Conservation (phyloP, 169 alveolate genomes). For the Eimeria maxima region DNA sequence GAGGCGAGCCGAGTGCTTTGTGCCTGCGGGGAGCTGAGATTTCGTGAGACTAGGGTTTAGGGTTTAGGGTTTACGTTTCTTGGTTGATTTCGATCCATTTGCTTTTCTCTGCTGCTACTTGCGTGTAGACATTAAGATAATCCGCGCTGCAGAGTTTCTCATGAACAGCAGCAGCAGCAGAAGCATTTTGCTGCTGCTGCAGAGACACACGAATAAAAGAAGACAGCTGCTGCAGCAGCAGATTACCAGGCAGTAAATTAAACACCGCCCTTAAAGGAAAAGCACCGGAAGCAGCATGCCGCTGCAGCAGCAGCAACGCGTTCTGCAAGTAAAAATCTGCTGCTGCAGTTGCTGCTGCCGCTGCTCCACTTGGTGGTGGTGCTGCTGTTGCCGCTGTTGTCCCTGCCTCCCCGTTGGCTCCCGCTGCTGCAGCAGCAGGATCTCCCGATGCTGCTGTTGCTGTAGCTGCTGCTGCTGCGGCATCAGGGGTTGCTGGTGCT, state of each 20-base stretch:
- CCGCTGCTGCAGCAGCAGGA: background rate
- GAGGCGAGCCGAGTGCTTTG: background rate
- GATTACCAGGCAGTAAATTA: background rate
- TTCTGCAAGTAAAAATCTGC: slow-evolving; percentile 31
- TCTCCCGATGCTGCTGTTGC: background rate
- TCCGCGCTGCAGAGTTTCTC: slow-evolving; percentile 40
- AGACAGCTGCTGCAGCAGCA: slow-evolving; percentile 23
- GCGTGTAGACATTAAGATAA: background rate
- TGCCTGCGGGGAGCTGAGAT: background rate
- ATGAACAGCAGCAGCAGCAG: slow-evolving; percentile 48
- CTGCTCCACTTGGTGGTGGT: background rate
- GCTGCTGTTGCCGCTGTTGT: background rate
- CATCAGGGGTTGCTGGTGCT: background rate
- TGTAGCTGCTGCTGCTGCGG: background rate
- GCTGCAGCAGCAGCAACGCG: slow-evolving; percentile 29
- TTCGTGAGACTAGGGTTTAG: background rate
- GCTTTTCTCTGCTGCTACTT: slow-evolving; percentile 21
- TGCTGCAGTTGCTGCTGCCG: background rate
- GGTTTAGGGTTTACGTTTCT: slow-evolving; percentile 46
- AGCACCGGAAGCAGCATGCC: slow-evolving; percentile 1
- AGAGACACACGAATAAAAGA: slow-evolving; percentile 1
- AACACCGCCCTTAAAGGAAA: background rate
- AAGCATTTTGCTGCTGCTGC: slow-evolving; percentile 38
- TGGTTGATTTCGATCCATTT: slow-evolving; percentile 22
- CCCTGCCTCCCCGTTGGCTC: background rate